Percentiles rank a stretch among this genome's conserved stretches.
Evolutionary conservation across 805 yeast species (phyloP).

Genomic region (Metschnikowia shivogae): DNA sequence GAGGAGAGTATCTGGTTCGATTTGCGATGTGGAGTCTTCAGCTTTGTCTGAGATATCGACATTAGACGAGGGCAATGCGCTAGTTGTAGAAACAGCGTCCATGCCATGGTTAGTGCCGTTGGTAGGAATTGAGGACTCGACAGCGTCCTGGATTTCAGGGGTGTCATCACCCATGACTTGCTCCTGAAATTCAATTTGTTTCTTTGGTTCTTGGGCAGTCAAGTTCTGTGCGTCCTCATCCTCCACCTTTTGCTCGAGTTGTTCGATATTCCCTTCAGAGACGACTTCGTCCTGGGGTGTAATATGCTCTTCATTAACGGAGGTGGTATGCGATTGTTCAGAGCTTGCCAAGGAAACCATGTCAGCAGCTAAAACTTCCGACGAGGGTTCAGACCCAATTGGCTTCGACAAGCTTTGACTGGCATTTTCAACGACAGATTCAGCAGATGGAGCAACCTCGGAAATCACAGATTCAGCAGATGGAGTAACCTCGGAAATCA

Average conservation of each 20-base stretch:
- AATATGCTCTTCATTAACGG: neutral
- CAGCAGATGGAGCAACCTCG: neutral
- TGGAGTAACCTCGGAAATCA: neutral
- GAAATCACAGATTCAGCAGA: neutral
- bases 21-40: neutral
- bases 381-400: neutral
- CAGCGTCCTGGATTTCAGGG: neutral
- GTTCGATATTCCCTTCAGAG: neutral
- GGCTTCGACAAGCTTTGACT: neutral
- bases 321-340: neutral
- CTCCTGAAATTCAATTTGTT: neutral
- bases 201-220: slow-evolving; percentile 1
- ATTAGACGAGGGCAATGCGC: neutral
- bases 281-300: neutral
- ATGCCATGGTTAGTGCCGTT: neutral
- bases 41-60: neutral
- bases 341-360: neutral
- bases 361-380: neutral
- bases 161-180: neutral
- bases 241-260: neutral
- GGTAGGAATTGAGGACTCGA: neutral
- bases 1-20: neutral
- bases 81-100: neutral
- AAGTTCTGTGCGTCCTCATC: neutral
- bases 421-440: neutral